These are phyloP conservation scores for Acanthamoeba triangularis DNA, from an alignment of 208 protist genomes.

Conservation along the genomic window DNA sequence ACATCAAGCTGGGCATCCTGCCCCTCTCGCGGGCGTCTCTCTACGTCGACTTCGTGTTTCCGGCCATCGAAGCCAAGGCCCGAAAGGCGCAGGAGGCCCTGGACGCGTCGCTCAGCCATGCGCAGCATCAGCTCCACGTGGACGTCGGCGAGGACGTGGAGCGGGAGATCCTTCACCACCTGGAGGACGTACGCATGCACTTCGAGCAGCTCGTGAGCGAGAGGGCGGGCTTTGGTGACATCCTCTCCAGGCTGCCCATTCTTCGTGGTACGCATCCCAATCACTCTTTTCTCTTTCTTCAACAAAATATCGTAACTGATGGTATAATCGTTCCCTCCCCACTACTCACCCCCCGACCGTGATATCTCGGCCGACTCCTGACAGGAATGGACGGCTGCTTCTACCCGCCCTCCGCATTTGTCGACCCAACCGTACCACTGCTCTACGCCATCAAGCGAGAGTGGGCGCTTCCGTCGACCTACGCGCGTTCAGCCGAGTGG, in stretches of 20 bases:
- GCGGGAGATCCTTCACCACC: conserved; percentile 37
- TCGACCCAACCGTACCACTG: conserved; percentile 38
- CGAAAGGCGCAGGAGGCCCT: background rate
- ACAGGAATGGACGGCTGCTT: conserved; percentile 28
- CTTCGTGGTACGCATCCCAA: background rate
- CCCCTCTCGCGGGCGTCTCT: conserved; percentile 23
- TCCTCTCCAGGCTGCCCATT: background rate
- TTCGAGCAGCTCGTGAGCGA: conserved; percentile 39
- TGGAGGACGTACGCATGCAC: conserved; percentile 45
- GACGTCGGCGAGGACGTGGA: background rate
- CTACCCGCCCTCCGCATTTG: background rate
- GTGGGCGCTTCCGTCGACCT: conserved; percentile 15
- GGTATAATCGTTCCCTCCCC: no score
- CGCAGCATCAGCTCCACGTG: background rate
- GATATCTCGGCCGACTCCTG: background rate
- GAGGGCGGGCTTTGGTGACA: background rate
- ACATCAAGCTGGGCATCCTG: conserved; percentile 22
- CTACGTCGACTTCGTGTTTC: conserved; percentile 66
- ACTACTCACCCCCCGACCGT: background rate
- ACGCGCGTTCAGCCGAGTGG: background rate
- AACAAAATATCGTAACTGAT: no score
- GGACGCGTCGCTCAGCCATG: background rate
- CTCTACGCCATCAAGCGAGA: conserved; percentile 1
- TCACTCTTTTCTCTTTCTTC: no score
- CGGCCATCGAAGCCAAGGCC: background rate